These are phyloP conservation scores for Begonia loranthoides DNA, from an alignment of 306 rosid genomes.

Conservation along the genomic window DNA sequence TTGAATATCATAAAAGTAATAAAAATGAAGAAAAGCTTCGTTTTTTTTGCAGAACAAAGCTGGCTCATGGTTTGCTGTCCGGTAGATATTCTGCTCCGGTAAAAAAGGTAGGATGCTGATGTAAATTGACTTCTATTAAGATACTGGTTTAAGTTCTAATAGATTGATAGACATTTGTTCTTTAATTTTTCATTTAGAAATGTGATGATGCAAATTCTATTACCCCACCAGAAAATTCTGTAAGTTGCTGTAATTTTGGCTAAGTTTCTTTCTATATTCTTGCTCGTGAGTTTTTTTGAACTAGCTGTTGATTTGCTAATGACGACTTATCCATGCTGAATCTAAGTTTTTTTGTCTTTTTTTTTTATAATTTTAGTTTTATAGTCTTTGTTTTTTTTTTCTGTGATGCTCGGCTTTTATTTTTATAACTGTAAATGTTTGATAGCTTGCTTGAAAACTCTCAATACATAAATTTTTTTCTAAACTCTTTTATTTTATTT, in stretches of 20 bases:
- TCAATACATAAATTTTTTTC: background rate
- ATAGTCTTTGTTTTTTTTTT: background rate
- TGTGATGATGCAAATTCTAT: slow-evolving; percentile 28
- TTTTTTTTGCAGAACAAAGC: slow-evolving; percentile 11
- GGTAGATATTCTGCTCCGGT: slow-evolving; percentile 14
- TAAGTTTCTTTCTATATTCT: background rate
- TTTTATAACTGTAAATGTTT: background rate
- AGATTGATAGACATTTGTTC: slow-evolving; percentile 1
- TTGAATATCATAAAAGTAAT: no score
- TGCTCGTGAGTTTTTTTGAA: background rate
- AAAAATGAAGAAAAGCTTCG: background rate
- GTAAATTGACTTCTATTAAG: slow-evolving; percentile 2
- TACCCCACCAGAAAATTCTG: slow-evolving; percentile 36
- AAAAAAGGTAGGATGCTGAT: slow-evolving; percentile 1
- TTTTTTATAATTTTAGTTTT: background rate
- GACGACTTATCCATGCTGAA: no score
- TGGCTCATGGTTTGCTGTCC: slow-evolving; percentile 16
- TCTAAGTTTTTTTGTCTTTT: background rate
- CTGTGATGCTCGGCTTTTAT: no score
- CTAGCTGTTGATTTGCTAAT: background rate
- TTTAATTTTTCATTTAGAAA: slow-evolving; percentile 32
- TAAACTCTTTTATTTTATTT: background rate
- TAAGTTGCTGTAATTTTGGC: slow-evolving; percentile 21
- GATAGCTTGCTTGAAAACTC: background rate
- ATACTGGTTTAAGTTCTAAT: slow-evolving; percentile 4